Percentiles rank a stretch among this genome's conserved stretches.
Evolutionary conservation across 2,329 filamentous ascomycete genomes (phyloP).

Genomic region (Podosphaera fusca): DNA sequence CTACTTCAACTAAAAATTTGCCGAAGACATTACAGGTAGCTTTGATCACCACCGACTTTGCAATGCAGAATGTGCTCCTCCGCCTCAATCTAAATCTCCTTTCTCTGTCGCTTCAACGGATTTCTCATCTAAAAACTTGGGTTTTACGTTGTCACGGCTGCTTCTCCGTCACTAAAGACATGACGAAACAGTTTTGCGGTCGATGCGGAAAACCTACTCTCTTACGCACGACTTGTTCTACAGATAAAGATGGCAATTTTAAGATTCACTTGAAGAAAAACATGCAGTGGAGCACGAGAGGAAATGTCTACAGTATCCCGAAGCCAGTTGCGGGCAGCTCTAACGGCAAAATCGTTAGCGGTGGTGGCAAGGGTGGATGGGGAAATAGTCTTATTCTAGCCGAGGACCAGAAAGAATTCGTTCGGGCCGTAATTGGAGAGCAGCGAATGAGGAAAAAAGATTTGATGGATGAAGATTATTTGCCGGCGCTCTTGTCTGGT

Average conservation of each 20-base stretch:
- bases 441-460: conserved; percentile 49
- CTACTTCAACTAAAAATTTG: conserved; percentile 25
- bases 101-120: conserved; percentile 53
- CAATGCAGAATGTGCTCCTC: conserved; percentile 90
- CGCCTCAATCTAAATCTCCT: conserved; percentile 87
- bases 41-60: conserved; percentile 86
- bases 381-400: conserved; percentile 62
- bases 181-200: conserved; percentile 77
- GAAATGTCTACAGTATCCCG: conserved; percentile 79
- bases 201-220: conserved; percentile 75
- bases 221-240: conserved; percentile 66
- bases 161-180: conserved; percentile 66
- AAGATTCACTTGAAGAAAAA: conserved; percentile 75
- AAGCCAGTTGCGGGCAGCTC: conserved; percentile 66
- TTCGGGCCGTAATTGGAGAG: conserved; percentile 36
- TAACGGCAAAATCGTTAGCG: conserved; percentile 44
- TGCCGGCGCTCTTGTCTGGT: conserved; percentile 67
- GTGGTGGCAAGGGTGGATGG: conserved; percentile 72
- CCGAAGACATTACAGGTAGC: conserved; percentile 57
- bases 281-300: conserved; percentile 87
- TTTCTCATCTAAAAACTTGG: conserved; percentile 70
- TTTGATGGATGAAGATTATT: conserved; percentile 84
- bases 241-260: conserved; percentile 58
- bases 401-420: conserved; percentile 91
- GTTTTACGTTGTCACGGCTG: conserved; percentile 84